Conservation (phyloP, 805 yeast genomes). For the Candida tammaniensis region DNA sequence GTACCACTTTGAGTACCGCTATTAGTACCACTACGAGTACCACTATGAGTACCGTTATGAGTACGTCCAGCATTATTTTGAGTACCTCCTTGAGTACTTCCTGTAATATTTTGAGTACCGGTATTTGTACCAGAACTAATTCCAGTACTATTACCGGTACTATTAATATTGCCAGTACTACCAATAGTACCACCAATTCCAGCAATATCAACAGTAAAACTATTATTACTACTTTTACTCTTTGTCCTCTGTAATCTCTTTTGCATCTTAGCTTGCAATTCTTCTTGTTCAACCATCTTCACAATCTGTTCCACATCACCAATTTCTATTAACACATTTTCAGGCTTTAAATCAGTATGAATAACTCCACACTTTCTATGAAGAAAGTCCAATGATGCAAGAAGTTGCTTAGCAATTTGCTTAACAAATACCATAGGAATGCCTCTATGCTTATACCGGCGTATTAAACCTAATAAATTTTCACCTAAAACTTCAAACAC, state of each 20-base stretch:
- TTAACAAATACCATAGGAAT: conserved; percentile 75
- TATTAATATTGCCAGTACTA: too few relatives aligned
- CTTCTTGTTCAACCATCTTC: conserved; percentile 59
- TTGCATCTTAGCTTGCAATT: conserved; percentile 46
- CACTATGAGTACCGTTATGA: too few relatives aligned
- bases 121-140: conserved; percentile 1
- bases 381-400: conserved; percentile 68
- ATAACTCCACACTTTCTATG: conserved; percentile 73
- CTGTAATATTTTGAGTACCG: too few relatives aligned
- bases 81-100: too few relatives aligned
- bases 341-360: conserved; percentile 46
- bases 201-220: conserved; percentile 10
- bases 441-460: conserved; percentile 74
- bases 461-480: conserved; percentile 78
- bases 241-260: conserved; percentile 41
- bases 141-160: conserved; percentile 1
- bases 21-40: too few relatives aligned
- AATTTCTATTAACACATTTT: conserved; percentile 71
- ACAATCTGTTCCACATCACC: conserved; percentile 82
- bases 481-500: conserved; percentile 97
- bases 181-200: conserved; percentile 10
- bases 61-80: too few relatives aligned
- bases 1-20: too few relatives aligned
- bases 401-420: conserved; percentile 75
- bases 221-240: conserved; percentile 18